Evolutionary conservation across 2,329 filamentous ascomycete species (phyloP).

Genomic region (Xylariaceae sp.): DNA sequence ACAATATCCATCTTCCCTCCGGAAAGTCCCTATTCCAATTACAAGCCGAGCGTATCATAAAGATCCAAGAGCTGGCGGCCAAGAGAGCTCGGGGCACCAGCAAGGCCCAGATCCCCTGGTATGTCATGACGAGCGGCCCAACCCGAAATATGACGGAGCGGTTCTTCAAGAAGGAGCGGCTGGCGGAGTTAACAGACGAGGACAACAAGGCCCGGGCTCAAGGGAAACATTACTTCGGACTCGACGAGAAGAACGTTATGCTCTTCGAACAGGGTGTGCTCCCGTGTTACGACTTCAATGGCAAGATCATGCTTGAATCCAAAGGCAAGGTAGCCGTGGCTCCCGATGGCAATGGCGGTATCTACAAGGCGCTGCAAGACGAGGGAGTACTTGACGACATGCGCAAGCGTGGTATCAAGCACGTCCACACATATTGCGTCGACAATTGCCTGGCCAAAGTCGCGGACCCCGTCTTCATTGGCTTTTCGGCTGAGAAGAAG

Average conservation of each 20-base stretch:
- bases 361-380: conserved; percentile 79
- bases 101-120: conserved; percentile 80
- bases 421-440: conserved; percentile 96
- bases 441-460: conserved; percentile 99
- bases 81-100: conserved; percentile 58
- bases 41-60: conserved; percentile 88
- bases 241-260: conserved; percentile 77
- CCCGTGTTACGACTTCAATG: conserved; percentile 94
- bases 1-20: conserved; percentile 89
- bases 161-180: conserved; percentile 60
- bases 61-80: conserved; percentile 75
- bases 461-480: conserved; percentile 93
- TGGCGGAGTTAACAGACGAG: conserved; percentile 40
- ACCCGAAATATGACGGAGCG: conserved; percentile 87
- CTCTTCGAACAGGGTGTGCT: conserved; percentile 97
- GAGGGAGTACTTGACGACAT: conserved; percentile 75
- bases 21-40: conserved; percentile 96
- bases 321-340: conserved; percentile 91
- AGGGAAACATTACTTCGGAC: conserved; percentile 67
- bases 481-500: conserved; percentile 80
- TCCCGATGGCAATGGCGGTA: conserved; percentile 93
- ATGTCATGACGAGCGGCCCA: conserved; percentile 98
- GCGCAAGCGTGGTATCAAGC: conserved; percentile 81
- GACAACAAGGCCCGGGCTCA: conserved; percentile 55
- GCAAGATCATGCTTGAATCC: conserved; percentile 90